Percentiles rank a stretch among this genome's conserved stretches.
phyloP scores from a whole-genome alignment of 2,329 filamentous ascomycete species.

The Didymosphaeria variabile region DNA sequence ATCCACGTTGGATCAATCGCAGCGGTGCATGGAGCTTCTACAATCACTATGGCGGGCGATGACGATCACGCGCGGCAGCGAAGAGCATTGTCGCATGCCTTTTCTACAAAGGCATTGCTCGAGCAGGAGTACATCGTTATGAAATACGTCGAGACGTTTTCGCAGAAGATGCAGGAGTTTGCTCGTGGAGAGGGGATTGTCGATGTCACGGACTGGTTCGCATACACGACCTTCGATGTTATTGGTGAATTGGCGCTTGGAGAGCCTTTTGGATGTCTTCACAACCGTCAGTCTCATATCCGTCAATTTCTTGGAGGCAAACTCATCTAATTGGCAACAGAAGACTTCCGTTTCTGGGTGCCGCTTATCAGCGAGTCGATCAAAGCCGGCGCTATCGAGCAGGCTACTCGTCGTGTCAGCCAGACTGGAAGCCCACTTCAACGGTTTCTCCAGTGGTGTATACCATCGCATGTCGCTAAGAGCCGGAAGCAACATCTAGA shows the following conservation, averaged over 20 bases:
- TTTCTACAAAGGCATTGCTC: conserved; percentile 48
- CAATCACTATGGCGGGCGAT: conserved; percentile 9
- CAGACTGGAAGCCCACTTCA: conserved; percentile 26
- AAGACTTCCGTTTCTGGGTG: conserved; percentile 33
- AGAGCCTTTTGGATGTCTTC: conserved; percentile 48
- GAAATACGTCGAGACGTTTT: conserved; percentile 13
- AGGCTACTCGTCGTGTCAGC: conserved; percentile 26
- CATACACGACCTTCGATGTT: conserved; percentile 30
- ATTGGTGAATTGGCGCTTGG: conserved; percentile 62
- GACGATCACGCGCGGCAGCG: conserved; percentile 23
- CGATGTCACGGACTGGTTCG: conserved; percentile 29
- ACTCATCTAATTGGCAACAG: conserved; percentile 1
- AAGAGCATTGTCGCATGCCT: conserved; percentile 41
- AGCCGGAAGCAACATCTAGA: conserved; percentile 27
- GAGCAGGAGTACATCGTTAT: conserved; percentile 50
- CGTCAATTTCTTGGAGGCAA: not conserved
- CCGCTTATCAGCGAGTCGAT: conserved; percentile 28
- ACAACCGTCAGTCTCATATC: not conserved
- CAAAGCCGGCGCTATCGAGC: conserved; percentile 30
- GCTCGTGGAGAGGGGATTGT: conserved; percentile 14
- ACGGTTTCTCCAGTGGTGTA: conserved; percentile 27
- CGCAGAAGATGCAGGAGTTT: not conserved
- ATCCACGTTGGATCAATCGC: conserved; percentile 27
- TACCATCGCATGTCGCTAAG: conserved; percentile 22
- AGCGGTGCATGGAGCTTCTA: conserved; percentile 26